These are phyloP conservation scores for Magnusiomyces paraingens DNA, from an alignment of 1,139 yeast species.

Conservation along the genomic window DNA sequence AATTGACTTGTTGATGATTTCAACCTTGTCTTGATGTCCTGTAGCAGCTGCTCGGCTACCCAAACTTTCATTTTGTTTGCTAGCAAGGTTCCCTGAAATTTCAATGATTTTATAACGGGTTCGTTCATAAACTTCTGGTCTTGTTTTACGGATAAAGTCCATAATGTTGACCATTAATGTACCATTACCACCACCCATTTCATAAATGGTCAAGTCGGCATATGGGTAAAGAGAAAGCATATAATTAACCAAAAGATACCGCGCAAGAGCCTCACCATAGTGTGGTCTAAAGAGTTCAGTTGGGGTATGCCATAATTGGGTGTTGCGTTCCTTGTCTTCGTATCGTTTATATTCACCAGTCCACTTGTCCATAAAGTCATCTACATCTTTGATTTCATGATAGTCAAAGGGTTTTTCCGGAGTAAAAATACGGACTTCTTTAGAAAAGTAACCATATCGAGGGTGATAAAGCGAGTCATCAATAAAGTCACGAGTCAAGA, in stretches of 20 bases:
- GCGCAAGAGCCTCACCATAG: slow-evolving; percentile 79
- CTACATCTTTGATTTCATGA: slow-evolving; percentile 52
- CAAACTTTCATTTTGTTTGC: slow-evolving; percentile 44
- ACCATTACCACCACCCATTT: slow-evolving; percentile 90
- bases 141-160: slow-evolving; percentile 53
- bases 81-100: slow-evolving; percentile 62
- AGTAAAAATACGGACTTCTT: slow-evolving; percentile 66
- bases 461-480: slow-evolving; percentile 84
- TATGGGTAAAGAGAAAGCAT: slow-evolving; percentile 61
- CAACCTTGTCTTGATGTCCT: slow-evolving; percentile 48
- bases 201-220: slow-evolving; percentile 65
- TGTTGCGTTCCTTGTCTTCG: slow-evolving; percentile 32
- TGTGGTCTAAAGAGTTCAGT: slow-evolving; percentile 74
- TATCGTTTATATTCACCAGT: slow-evolving; percentile 55
- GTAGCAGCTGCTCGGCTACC: slow-evolving; percentile 32
- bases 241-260: slow-evolving; percentile 64
- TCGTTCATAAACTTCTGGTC: slow-evolving; percentile 64
- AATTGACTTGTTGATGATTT: slow-evolving; percentile 65
- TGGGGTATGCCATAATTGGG: slow-evolving; percentile 88
- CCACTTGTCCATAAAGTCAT: slow-evolving; percentile 69
- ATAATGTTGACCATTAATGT: slow-evolving; percentile 76
- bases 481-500: slow-evolving; percentile 71
- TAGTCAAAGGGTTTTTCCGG: slow-evolving; percentile 46
- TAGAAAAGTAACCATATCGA: slow-evolving; percentile 71
- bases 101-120: slow-evolving; percentile 73